These are phyloP conservation scores for Clavariopsis aquatica DNA, from an alignment of 495 filamentous ascomycete genomes.

Conservation along the genomic window DNA sequence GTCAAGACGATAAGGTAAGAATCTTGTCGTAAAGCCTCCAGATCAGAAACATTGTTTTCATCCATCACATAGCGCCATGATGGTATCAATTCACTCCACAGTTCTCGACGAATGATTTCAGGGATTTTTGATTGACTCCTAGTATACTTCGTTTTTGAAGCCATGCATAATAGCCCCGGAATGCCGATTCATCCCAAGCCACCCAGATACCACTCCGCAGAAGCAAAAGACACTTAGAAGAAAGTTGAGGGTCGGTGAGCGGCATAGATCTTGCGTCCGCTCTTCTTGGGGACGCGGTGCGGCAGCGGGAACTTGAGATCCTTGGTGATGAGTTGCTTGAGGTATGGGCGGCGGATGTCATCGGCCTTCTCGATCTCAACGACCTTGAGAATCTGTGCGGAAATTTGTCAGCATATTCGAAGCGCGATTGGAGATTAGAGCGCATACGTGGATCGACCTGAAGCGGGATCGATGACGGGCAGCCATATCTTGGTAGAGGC, in stretches of 20 bases:
- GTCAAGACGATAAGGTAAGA: too few relatives aligned
- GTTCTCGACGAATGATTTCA: constrained; percentile 11
- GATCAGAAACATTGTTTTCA: too few relatives aligned
- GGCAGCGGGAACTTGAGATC: constrained; percentile 97
- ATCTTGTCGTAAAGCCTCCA: too few relatives aligned
- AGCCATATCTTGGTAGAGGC: constrained; percentile 99
- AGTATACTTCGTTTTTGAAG: constrained; percentile 38
- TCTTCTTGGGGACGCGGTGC: constrained; percentile 81
- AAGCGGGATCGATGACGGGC: constrained; percentile 97
- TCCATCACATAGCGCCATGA: too few relatives aligned
- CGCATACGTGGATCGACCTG: constrained; percentile 92
- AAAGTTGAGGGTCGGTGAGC: constrained; percentile 92
- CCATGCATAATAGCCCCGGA: constrained; percentile 33
- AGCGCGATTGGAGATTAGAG: not conserved
- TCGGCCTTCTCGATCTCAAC: constrained; percentile 92
- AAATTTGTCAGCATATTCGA: constrained; percentile 13
- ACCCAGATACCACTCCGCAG: constrained; percentile 31
- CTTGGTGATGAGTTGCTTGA: constrained; percentile 96
- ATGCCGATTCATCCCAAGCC: constrained; percentile 30
- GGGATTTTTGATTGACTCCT: constrained; percentile 39
- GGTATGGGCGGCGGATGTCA: constrained; percentile 95
- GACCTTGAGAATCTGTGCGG: constrained; percentile 86
- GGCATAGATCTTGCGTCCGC: constrained; percentile 84
- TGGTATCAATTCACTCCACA: not conserved
- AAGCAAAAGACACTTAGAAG: constrained; percentile 44